Evolutionary conservation across 2,329 filamentous ascomycete species (phyloP), one percentile per base, ranked within the genome.

Genomic region (Rachicladosporium sp.): DNA sequence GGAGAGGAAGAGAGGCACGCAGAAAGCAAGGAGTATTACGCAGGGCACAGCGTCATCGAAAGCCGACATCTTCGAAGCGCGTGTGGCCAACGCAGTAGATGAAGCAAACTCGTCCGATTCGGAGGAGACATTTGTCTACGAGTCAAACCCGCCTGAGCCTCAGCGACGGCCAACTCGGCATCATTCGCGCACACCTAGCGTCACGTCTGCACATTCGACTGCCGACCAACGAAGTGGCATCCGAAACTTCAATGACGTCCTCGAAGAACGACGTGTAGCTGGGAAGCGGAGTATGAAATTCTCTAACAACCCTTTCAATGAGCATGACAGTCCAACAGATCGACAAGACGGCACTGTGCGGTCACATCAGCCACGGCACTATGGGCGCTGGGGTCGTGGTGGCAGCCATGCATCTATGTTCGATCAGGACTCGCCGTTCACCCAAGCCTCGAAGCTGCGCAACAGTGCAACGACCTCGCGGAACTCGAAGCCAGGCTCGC

Each of bases 51-150:
- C 80, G 44, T 91, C 87, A 10, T 93, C 88, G 44, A 96, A 96
- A 67, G 89, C 91, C 57, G 91, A 98, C 62, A 87, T 96, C 37
- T 98, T 98, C 59, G 91, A 96, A 66, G 87, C 88, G 50, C 93
- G 93, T 57, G 87, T 98, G 50, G 89, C 89, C 36, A 95, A 80
- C 58, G 89, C 89, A 6, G 87, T 98, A 37, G 89, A 96, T 58
- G 88, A 96, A 60, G 87, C 86, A 33, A 84, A 95, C 60, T 93
- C 89, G 9, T 95, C 89, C 5, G 91, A 98, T 59, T 96, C 89
- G 1, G 91, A 95, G 54, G 91, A 96, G 62, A 96, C 91, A 0
- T 98, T 96, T 61, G 91, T 98, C 10, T 98, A 98, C 64, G 91
- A 98, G 61, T 96, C 91, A 19, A 98, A 98, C 55, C 91, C 89